Conservation (phyloP, 2,329 filamentous ascomycete species). For the Colletotrichum cordylinicola region DNA sequence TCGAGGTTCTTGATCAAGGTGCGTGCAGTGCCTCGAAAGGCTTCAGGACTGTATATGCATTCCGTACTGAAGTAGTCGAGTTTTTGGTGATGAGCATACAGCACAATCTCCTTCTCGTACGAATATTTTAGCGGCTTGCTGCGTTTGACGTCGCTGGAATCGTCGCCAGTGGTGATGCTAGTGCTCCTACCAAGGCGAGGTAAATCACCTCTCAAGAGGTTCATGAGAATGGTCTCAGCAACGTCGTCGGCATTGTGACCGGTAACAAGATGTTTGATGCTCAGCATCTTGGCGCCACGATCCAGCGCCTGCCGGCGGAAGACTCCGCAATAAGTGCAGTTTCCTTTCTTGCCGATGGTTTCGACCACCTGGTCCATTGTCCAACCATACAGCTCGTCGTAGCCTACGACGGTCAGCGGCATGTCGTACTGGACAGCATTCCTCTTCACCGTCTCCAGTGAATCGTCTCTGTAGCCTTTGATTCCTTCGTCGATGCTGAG, state of each 20-base stretch:
- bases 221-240: slow-evolving; percentile 98
- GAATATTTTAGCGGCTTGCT: slow-evolving; percentile 98
- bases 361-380: slow-evolving; percentile 99
- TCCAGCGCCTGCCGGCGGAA: slow-evolving; percentile 94
- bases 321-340: slow-evolving; percentile 98
- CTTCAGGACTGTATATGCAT: slow-evolving; percentile 97
- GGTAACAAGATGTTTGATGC: slow-evolving; percentile 92
- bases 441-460: slow-evolving; percentile 92
- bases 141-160: slow-evolving; percentile 86
- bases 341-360: slow-evolving; percentile 95
- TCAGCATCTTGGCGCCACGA: slow-evolving; percentile 84
- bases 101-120: slow-evolving; percentile 98
- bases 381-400: slow-evolving; percentile 95
- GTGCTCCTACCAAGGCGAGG: slow-evolving; percentile 87
- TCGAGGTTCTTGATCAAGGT: slow-evolving; percentile 95
- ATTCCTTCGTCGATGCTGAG: slow-evolving; percentile 97
- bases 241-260: slow-evolving; percentile 98
- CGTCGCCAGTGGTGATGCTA: slow-evolving; percentile 82
- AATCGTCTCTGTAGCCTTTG: slow-evolving; percentile 95
- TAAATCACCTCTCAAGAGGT: slow-evolving; percentile 87
- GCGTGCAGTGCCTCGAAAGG: slow-evolving; percentile 90
- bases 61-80: slow-evolving; percentile 98
- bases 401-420: slow-evolving; percentile 90
- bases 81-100: slow-evolving; percentile 96
- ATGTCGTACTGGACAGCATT: slow-evolving; percentile 92